phyloP scores from a whole-genome alignment of 2,329 filamentous ascomycete genomes.

The Neobulgaria alba region DNA sequence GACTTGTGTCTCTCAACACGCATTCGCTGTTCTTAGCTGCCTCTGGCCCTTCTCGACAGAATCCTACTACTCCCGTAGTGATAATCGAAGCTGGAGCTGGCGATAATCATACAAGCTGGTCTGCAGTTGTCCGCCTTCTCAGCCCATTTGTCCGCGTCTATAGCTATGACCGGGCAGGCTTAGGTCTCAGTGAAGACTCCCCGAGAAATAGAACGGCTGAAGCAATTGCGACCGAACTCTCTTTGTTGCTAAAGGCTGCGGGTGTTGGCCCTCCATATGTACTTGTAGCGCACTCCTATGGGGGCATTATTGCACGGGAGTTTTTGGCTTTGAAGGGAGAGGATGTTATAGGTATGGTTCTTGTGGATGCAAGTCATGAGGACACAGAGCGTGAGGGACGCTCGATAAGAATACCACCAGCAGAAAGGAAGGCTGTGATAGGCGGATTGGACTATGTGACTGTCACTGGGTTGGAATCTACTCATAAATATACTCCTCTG shows the following conservation, averaged over 20 bases:
- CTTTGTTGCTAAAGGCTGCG: background rate
- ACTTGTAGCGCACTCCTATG: slow-evolving; percentile 1
- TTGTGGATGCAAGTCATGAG: background rate
- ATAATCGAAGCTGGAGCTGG: background rate
- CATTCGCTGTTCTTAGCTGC: background rate
- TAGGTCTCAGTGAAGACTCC: background rate
- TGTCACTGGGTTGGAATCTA: background rate
- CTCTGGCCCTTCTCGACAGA: background rate
- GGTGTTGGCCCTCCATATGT: slow-evolving; percentile 1
- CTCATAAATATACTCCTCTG: background rate
- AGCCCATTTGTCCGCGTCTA: background rate
- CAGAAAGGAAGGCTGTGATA: background rate
- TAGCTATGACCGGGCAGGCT: slow-evolving; percentile 3
- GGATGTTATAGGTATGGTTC: slow-evolving; percentile 1
- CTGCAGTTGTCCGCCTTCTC: background rate
- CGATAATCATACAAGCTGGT: background rate
- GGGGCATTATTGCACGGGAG: slow-evolving; percentile 2
- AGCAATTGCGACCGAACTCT: background rate
- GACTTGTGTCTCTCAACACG: background rate
- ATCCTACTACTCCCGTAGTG: background rate
- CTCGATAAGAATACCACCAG: background rate
- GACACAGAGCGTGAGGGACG: background rate
- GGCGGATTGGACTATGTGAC: background rate
- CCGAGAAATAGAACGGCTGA: background rate
- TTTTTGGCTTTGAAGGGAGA: background rate